A percentile compares a stretch with the other conserved stretches of the same genome.
These are phyloP conservation scores for Boletales sp. DNA, from an alignment of 768 basidiomycete genomes.

Conservation along the genomic window DNA sequence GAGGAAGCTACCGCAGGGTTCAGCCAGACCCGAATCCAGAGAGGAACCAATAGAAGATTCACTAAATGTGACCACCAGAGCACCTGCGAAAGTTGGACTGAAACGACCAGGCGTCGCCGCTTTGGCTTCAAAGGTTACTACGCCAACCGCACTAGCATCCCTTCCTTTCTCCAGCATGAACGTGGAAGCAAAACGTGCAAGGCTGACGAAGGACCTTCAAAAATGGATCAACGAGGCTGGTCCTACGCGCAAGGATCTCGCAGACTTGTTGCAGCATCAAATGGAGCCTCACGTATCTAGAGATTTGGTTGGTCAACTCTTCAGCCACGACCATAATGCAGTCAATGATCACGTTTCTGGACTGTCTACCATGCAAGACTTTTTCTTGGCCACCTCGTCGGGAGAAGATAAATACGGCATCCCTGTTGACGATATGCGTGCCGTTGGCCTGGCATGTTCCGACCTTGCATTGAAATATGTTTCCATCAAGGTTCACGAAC, in stretches of 20 bases:
- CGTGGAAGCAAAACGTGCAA: slow-evolving; percentile 51
- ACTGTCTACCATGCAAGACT: slow-evolving; percentile 68
- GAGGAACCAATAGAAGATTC: slow-evolving; percentile 37
- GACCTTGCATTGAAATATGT: slow-evolving; percentile 93
- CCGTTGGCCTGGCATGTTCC: slow-evolving; percentile 76
- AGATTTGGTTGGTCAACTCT: slow-evolving; percentile 72
- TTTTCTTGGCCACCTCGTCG: slow-evolving; percentile 57
- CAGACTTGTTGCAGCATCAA: slow-evolving; percentile 82
- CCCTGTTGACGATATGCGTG: slow-evolving; percentile 47
- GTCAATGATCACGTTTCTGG: slow-evolving; percentile 90
- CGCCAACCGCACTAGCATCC: slow-evolving; percentile 31
- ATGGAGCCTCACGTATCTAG: slow-evolving; percentile 85
- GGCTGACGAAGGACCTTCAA: slow-evolving; percentile 70
- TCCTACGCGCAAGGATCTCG: slow-evolving; percentile 79
- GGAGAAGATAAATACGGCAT: slow-evolving; percentile 53
- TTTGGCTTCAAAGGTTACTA: slow-evolving; percentile 27
- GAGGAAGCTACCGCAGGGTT: slow-evolving; percentile 65
- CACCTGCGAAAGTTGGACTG: slow-evolving; percentile 37
- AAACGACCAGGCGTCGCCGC: slow-evolving; percentile 42
- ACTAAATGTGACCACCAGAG: slow-evolving; percentile 25
- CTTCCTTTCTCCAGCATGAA: slow-evolving; percentile 33
- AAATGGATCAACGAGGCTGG: slow-evolving; percentile 88
- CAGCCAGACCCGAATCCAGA: slow-evolving; percentile 44
- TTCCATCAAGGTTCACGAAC: slow-evolving; percentile 85
- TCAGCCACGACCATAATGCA: slow-evolving; percentile 94